Conservation (phyloP, 2,329 filamentous ascomycete species). For the Xylariaceae sp. region DNA sequence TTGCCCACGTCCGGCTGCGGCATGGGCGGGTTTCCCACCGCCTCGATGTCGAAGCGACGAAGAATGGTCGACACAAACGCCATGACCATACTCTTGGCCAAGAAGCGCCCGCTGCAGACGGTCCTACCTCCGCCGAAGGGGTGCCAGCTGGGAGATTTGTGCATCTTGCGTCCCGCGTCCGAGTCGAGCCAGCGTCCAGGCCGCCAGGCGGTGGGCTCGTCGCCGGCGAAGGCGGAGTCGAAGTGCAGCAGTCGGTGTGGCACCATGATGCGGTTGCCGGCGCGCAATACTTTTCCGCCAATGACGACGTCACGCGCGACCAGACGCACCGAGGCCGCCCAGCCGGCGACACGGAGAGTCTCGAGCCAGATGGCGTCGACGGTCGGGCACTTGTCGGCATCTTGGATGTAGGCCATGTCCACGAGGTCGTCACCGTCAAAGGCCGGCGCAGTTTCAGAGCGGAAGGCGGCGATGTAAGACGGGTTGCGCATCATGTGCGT, state of each 20-base stretch:
- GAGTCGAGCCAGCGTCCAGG: conserved; percentile 19
- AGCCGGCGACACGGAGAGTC: conserved; percentile 31
- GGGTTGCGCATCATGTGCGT: conserved; percentile 33
- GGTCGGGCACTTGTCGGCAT: conserved; percentile 30
- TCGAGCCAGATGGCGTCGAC: conserved; percentile 38
- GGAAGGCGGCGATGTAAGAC: conserved; percentile 19
- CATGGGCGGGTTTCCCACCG: conserved; percentile 8
- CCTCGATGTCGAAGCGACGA: conserved; percentile 26
- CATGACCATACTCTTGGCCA: conserved; percentile 23
- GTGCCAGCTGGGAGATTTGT: conserved; percentile 23
- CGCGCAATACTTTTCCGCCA: conserved; percentile 35
- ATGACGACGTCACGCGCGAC: conserved; percentile 33
- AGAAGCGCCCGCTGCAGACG: conserved; percentile 34
- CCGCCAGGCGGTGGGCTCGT: conserved; percentile 19
- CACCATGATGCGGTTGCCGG: conserved; percentile 37
- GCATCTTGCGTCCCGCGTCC: not conserved
- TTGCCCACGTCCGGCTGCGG: conserved; percentile 21
- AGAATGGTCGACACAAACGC: conserved; percentile 35
- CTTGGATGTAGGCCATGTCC: conserved; percentile 40
- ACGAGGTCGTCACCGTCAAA: conserved; percentile 40
- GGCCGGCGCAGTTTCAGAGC: conserved; percentile 33
- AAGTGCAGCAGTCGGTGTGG: conserved; percentile 38
- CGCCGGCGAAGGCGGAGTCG: conserved; percentile 31
- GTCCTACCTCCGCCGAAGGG: conserved; percentile 41
- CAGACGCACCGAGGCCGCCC: conserved; percentile 34